These are phyloP conservation scores for Neofusicoccum sp. DNA, from an alignment of 2,329 filamentous ascomycete genomes.

Conservation along the genomic window DNA sequence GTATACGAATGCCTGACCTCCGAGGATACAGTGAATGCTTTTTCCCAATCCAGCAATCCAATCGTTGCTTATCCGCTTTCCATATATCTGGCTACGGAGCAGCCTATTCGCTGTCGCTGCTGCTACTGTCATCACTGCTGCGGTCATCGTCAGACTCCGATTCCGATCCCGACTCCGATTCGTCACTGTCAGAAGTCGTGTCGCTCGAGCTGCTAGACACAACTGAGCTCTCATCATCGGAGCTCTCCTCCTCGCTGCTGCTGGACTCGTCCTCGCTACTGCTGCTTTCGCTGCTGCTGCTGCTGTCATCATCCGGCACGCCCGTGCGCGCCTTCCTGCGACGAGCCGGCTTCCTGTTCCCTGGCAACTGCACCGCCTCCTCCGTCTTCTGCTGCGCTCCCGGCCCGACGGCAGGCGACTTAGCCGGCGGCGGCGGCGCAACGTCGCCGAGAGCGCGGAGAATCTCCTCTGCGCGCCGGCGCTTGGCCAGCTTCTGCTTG, in stretches of 20 bases:
- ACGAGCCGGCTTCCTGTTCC: conserved; percentile 17
- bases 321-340: conserved; percentile 30
- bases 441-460: conserved; percentile 28
- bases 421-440: not conserved
- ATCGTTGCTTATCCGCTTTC: not conserved
- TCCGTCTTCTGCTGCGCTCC: conserved; percentile 8
- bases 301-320: conserved; percentile 33
- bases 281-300: conserved; percentile 30
- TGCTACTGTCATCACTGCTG: conserved; percentile 16
- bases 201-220: conserved; percentile 16
- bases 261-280: no score
- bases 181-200: conserved; percentile 15
- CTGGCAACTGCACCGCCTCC: conserved; percentile 20
- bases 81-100: not conserved
- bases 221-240: conserved; percentile 23
- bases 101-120: conserved; percentile 15
- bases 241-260: conserved; percentile 17
- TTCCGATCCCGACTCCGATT: conserved; percentile 1
- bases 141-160: conserved; percentile 17
- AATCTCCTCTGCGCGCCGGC: conserved; percentile 32
- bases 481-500: conserved; percentile 35
- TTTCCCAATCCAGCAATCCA: not conserved
- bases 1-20: no score
- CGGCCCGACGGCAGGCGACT: not conserved
- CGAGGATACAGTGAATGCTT: not conserved